These are phyloP conservation scores for Elongisporangium prolatum DNA, from an alignment of 352 stramenopile species.

Conservation along the genomic window DNA sequence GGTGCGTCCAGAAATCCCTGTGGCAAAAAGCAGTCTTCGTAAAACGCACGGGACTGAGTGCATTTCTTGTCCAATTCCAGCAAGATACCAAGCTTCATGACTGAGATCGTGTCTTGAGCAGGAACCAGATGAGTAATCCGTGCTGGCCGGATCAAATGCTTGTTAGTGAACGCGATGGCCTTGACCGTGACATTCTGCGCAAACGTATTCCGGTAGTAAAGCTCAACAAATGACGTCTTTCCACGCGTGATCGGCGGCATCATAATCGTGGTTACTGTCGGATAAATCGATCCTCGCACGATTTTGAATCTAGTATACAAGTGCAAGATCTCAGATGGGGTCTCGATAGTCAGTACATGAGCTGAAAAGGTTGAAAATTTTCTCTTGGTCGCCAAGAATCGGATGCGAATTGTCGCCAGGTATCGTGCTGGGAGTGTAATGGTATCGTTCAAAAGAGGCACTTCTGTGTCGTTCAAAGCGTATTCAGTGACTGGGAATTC, in stretches of 20 bases:
- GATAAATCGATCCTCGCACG: constrained; percentile 26
- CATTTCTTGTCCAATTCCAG: constrained; percentile 25
- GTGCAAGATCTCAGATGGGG: constrained; percentile 31
- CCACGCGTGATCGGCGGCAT: constrained; percentile 37
- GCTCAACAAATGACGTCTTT: constrained; percentile 16
- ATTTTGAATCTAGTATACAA: constrained; percentile 23
- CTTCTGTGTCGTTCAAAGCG: neutral
- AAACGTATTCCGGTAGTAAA: constrained; percentile 43
- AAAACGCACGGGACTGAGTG: constrained; percentile 12
- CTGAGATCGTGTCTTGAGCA: neutral
- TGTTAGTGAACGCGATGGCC: neutral
- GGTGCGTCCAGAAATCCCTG: neutral
- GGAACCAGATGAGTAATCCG: constrained; percentile 1
- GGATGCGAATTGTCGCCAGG: constrained; percentile 20
- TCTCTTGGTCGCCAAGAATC: constrained; percentile 14
- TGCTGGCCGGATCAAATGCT: neutral
- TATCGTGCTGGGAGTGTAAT: constrained; percentile 24
- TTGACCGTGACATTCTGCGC: constrained; percentile 17
- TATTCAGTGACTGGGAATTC: neutral
- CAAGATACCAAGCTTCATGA: constrained; percentile 21
- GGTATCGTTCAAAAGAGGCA: constrained; percentile 8
- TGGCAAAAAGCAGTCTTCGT: constrained; percentile 35
- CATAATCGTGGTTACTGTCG: constrained; percentile 17
- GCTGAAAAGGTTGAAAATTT: constrained; percentile 19
- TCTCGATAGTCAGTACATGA: constrained; percentile 32